Conservation (phyloP, 225 moss, liverwort and hornwort genomes). For the Climacium dendroides region DNA sequence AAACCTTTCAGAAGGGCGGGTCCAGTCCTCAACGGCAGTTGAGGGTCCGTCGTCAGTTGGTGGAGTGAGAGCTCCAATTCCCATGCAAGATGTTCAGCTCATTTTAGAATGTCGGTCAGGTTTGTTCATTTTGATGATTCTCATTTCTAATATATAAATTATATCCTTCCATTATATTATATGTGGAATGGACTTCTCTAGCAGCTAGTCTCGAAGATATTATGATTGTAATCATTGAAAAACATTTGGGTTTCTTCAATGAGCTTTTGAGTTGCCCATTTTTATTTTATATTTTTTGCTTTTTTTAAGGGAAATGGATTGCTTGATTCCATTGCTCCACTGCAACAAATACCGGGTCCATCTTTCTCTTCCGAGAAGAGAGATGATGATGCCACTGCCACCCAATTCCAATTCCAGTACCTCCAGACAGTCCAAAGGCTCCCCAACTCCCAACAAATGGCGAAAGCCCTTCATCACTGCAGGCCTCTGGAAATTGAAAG, state of each 20-base stretch:
- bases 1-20: neutral
- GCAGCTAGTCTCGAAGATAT: neutral
- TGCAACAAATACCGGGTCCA: neutral
- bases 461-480: neutral
- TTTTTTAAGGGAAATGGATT: neutral
- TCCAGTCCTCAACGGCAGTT: neutral
- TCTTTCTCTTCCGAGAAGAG: too few species aligned
- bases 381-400: neutral
- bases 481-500: neutral
- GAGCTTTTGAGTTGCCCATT: neutral
- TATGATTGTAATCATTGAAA: neutral
- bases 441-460: neutral
- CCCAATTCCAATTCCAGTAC: neutral
- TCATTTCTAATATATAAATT: neutral
- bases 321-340: neutral
- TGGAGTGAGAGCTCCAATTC: neutral
- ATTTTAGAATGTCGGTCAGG: conserved; percentile 19
- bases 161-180: neutral
- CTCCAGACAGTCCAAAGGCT: neutral
- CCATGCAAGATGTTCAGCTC: neutral
- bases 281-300: neutral
- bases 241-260: neutral
- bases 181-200: neutral
- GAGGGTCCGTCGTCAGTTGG: neutral
- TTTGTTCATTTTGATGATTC: neutral